Base-by-base conservation (phyloP, 345 rosid species). In the Linum lewisii region DNA sequence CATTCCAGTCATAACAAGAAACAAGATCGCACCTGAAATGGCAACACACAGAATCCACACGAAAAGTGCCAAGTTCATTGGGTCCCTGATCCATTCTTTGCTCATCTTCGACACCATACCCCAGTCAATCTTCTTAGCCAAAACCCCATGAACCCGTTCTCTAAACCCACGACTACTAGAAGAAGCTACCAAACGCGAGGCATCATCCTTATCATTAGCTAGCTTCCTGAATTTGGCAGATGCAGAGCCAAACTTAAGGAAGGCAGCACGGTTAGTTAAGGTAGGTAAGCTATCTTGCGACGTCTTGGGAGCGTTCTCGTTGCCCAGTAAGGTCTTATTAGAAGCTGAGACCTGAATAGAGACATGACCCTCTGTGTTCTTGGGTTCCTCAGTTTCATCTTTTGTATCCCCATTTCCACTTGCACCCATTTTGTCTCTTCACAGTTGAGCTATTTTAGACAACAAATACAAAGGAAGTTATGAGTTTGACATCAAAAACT, bases 1-100 rank as follows among this genome's bases (percentile, higher is more conserved):
- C 99, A 93, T 93, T 58, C 99, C 95, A 7, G 97, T 93, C 95
- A 93, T 86, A 34, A 93, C 99, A 53, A 93, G 76, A 72, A 93
- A 89, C 74, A 93, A 77, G 66, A 93, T 79, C 14, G 95, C 99
- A 21, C 99, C 99, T 0, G 97, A 93, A 67, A 93, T 73, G 10
- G 94, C 95, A 62, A 93, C 94, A 57, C 64, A 69, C 4, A 64
- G 19, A 45, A 86, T 86, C 99, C 97, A 93, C 1, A 70, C 59
- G 56, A 85, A 82, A 20, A 93, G 80, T 59, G 95, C 94, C 85
- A 89, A 73, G 73, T 93, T 93, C 64, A 86, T 78, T 0, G 98
- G 98, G 63, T 84, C 72, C 69, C 59, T 75, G 62, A 91, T 62
- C 98, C 98, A 91, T 59, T 82, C 76, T 64, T 76, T 86, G 62